Evolutionary conservation across 2,329 filamentous ascomycete species (phyloP), one percentile per base, ranked within the genome.

Genomic region (Akanthomyces muscarius): DNA sequence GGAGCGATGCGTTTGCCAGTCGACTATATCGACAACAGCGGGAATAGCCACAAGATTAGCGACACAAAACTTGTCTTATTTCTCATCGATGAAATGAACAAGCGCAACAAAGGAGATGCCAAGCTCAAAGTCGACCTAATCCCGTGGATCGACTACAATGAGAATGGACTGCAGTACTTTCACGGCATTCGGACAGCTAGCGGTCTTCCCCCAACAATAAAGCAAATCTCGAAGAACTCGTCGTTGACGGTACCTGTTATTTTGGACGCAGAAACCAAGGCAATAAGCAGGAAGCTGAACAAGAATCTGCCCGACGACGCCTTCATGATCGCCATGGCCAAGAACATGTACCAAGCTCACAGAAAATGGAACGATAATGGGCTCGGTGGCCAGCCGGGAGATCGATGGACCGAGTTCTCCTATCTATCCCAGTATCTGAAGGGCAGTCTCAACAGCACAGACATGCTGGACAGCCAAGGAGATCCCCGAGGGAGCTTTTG

Each of bases 21-120:
- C 18, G 79, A 77, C 2, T 80, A 83, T 65, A 70, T 79, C 2
- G 78, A 80, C 3, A 76, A 77, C 23, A 79, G 78, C n/a, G 85
- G 86, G 65, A 78, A 83, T 68, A 87, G 82, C 0, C 75, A 77
- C 65, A 80, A 85, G 64, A 85, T 89, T 65, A 80, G 81, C 10
- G 87, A 89, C 67, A 86, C 88, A 68, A 80, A 84, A 65, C 78
- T 89, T 70, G 84, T 89, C 0, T 89, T 88, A 71, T 84, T 88
- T 69, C 77, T 89, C 2, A 86, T 81, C 2, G 79, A 80, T 6
- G 80, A 82, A 59, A 75, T 89, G 64, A 89, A 89, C 71, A 69
- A 77, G 38, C 74, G 87, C 68, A 89, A 89, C 71, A 74, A 74
- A n/a, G 74, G 85, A 66, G 72, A 73, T 63, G 70, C 71, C 54